phyloP scores from a whole-genome alignment of 139 green algal genomes.

The Prasinococcaceae sp. region DNA sequence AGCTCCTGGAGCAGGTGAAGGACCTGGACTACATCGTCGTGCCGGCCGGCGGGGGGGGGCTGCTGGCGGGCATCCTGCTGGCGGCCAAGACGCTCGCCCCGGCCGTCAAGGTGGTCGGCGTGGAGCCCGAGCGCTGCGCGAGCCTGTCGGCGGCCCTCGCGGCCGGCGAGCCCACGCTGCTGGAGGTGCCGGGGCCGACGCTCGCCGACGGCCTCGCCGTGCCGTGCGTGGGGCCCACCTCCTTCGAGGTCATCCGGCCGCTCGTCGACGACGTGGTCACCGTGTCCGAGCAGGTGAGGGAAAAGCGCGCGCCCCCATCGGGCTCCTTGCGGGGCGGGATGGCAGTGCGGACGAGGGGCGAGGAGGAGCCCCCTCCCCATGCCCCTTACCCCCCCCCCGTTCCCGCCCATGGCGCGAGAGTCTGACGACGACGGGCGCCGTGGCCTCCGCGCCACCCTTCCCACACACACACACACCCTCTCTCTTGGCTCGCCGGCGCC shows the following conservation, averaged over 20 bases:
- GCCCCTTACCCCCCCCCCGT: too few species aligned
- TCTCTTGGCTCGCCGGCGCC: too few species aligned
- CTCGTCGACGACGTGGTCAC: conserved; percentile 16
- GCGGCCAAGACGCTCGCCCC: conserved; percentile 19
- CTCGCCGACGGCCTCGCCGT: conserved; percentile 25
- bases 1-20: conserved; percentile 21
- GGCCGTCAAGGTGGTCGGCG: conserved; percentile 13
- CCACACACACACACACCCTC: too few species aligned
- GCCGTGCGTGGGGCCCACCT: conserved; percentile 7
- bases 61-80: conserved; percentile 17
- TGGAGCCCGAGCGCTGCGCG: conserved; percentile 14
- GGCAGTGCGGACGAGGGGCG: too few species aligned
- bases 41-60: conserved; percentile 15
- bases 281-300: conserved; percentile 15
- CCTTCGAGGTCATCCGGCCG: conserved; percentile 4
- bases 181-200: conserved; percentile 1
- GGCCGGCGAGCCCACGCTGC: conserved; percentile 4
- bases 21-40: conserved; percentile 23
- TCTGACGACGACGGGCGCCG: too few species aligned
- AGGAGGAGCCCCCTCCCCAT: too few species aligned
- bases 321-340: too few species aligned
- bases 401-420: too few species aligned
- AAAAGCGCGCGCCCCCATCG: background rate
- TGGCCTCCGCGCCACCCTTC: too few species aligned
- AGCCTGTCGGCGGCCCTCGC: conserved; percentile 14